phyloP scores from a whole-genome alignment of 129 eudicot species.

The Erigeron canadensis region DNA sequence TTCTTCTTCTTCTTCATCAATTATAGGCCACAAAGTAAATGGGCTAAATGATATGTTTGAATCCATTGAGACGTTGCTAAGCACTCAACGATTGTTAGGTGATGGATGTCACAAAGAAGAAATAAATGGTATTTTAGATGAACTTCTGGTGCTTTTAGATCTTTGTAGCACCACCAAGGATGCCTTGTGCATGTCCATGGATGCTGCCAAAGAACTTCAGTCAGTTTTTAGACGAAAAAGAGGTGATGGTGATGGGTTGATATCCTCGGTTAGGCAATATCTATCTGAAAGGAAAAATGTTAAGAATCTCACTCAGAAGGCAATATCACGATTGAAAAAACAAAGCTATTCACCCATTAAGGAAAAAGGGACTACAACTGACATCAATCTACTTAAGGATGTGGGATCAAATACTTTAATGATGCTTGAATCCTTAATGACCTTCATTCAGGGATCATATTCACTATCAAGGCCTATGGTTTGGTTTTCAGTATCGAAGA shows the following conservation, averaged over 20 bases:
- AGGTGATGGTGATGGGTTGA: constrained; percentile 17
- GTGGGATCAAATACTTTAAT: constrained; percentile 19
- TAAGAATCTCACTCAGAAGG: constrained; percentile 3
- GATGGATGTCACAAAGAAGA: constrained; percentile 1
- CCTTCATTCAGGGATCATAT: constrained; percentile 19
- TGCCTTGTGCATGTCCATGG: not conserved
- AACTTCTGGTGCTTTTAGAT: constrained; percentile 24
- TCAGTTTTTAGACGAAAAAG: constrained; percentile 21
- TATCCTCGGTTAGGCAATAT: constrained; percentile 1
- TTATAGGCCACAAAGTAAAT: not conserved
- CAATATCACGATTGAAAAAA: not conserved
- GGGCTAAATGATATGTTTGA: constrained; percentile 9
- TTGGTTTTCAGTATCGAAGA: constrained; percentile 28
- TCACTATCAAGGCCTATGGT: constrained; percentile 8
- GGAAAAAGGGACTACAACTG: not conserved
- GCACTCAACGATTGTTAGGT: constrained; percentile 12
- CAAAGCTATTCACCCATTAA: not conserved
- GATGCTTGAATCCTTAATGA: constrained; percentile 37
- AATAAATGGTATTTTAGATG: constrained; percentile 17
- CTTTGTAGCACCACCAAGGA: constrained; percentile 19
- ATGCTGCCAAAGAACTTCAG: constrained; percentile 22
- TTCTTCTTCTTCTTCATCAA: constrained; percentile 19
- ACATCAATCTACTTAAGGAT: constrained; percentile 13
- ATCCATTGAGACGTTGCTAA: constrained; percentile 11
- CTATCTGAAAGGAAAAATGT: not conserved